Conservation (phyloP, 2,329 filamentous ascomycete species). For the Alternaria brassicae region DNA sequence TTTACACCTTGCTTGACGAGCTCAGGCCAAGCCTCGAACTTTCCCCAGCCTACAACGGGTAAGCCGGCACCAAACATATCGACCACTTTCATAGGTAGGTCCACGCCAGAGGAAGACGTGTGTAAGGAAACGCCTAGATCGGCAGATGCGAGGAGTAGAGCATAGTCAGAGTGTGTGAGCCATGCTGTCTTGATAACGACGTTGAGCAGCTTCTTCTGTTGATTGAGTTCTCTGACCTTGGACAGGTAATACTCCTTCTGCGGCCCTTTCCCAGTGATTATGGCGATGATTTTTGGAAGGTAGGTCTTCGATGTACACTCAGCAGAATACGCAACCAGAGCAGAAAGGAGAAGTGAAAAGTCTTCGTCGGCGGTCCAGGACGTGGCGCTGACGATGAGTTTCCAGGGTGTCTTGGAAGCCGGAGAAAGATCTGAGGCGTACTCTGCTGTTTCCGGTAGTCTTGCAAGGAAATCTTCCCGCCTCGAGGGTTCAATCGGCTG, state of each 20-base stretch:
- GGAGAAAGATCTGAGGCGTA: slow-evolving; percentile 63
- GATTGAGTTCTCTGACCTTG: slow-evolving; percentile 67
- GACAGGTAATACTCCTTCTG: slow-evolving; percentile 77
- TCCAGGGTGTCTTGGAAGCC: slow-evolving; percentile 61
- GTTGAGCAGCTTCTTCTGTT: slow-evolving; percentile 68
- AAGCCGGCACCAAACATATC: slow-evolving; percentile 98
- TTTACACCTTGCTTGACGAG: slow-evolving; percentile 88
- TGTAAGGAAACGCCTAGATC: slow-evolving; percentile 92
- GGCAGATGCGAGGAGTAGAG: slow-evolving; percentile 79
- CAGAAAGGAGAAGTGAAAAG: slow-evolving; percentile 85
- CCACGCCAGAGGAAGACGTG: slow-evolving; percentile 91
- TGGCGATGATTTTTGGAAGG: slow-evolving; percentile 75
- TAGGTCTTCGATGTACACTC: slow-evolving; percentile 54
- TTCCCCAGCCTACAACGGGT: slow-evolving; percentile 84
- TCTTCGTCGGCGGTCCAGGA: slow-evolving; percentile 98
- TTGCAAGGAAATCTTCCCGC: slow-evolving; percentile 64
- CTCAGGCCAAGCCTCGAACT: slow-evolving; percentile 88
- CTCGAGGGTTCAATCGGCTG: slow-evolving; percentile 65
- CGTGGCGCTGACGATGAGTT: slow-evolving; percentile 87
- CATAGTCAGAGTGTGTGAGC: slow-evolving; percentile 85
- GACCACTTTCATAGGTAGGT: slow-evolving; percentile 98
- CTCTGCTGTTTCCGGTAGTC: slow-evolving; percentile 68
- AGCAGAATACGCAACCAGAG: slow-evolving; percentile 75
- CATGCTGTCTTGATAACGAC: slow-evolving; percentile 82
- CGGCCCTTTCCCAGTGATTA: slow-evolving; percentile 95